Base-by-base conservation (phyloP, 2,329 filamentous ascomycete genomes). In the Tolypocladium amazonense region DNA sequence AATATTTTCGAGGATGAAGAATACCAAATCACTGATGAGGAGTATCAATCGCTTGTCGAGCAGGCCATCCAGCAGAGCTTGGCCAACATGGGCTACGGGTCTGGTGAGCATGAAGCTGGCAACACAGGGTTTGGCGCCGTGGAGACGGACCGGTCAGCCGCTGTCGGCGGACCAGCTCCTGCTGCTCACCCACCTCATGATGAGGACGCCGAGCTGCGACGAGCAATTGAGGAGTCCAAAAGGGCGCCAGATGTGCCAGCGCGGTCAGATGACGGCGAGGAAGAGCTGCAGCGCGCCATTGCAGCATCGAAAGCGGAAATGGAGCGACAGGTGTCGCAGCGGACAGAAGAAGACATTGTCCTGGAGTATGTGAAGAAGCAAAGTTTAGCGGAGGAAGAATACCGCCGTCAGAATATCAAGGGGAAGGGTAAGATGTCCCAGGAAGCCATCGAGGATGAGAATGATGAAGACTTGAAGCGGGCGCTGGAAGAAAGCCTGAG, bases 311-410 rank as follows among this genome's bases (percentile, higher is more conserved):
- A 72, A 58, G 71, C 77, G 39, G 72, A 80, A 58, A 66, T 78
- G 64, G 72, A 74, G 52, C 73, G 75, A 4, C 72, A 77, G 41
- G 70, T 72, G 56, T 73, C 70, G 43, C 70, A 75, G 58, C 78
- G 73, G 67, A 82, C 79, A 0, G 88, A 92, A 68, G 88, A 92
- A 69, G 83, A 90, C 59, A 84, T 88, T 60, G 83, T 92, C 11
- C 71, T 92, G 69, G 88, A 91, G 66, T 91, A 90, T 71, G 81
- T 91, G 47, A 89, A 88, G 78, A 88, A 86, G 75, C 88, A 92
- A 75, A 91, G 88, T 70, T 69, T 90, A 50, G 79, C 82, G 0
- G 89, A 93, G 72, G 86, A 86, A 64, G 79, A 86, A 69, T 78
- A 71, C 56, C 72, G 76, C 14, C 65, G 70, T 57, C 65, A 69